These are phyloP conservation scores for Clavulina sp. DNA, from an alignment of 768 basidiomycete genomes.

Conservation along the genomic window DNA sequence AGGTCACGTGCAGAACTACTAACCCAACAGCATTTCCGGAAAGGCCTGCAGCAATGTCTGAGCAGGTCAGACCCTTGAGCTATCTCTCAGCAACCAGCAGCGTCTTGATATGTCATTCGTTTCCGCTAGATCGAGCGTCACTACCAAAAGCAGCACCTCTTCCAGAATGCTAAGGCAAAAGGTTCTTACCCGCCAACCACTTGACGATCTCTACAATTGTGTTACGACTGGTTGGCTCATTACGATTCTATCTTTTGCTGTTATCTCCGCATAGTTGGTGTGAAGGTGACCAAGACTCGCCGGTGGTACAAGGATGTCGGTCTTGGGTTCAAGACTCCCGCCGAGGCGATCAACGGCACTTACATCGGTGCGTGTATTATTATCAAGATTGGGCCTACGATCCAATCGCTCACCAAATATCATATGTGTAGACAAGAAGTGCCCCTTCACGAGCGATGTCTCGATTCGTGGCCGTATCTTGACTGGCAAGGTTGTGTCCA, in stretches of 20 bases:
- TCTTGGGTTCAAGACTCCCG: conserved; percentile 88
- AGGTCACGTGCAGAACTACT: too few species aligned
- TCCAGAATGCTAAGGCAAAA: conserved; percentile 90
- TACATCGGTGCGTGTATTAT: conserved; percentile 79
- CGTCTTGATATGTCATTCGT: neutral
- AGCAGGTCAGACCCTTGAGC: neutral
- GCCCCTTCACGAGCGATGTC: conserved; percentile 92
- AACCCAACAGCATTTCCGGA: too few species aligned
- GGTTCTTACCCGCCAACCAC: conserved; percentile 36
- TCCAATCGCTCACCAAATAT: neutral
- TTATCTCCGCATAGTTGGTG: conserved; percentile 36
- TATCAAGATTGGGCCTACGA: neutral
- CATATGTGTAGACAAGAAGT: conserved; percentile 95
- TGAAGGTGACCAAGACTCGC: conserved; percentile 85
- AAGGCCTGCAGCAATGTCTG: neutral
- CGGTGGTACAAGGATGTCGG: conserved; percentile 99
- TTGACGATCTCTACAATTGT: neutral
- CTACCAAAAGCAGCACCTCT: conserved; percentile 94
- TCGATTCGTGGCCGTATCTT: conserved; percentile 99
- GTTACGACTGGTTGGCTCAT: neutral
- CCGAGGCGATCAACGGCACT: conserved; percentile 87
- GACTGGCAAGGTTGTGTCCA: conserved; percentile 92
- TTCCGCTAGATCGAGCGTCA: conserved; percentile 74
- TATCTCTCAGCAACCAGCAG: neutral
- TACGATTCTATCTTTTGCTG: too few species aligned